Conservation (phyloP, 768 basidiomycete genomes). For the Galerina sulciceps region DNA sequence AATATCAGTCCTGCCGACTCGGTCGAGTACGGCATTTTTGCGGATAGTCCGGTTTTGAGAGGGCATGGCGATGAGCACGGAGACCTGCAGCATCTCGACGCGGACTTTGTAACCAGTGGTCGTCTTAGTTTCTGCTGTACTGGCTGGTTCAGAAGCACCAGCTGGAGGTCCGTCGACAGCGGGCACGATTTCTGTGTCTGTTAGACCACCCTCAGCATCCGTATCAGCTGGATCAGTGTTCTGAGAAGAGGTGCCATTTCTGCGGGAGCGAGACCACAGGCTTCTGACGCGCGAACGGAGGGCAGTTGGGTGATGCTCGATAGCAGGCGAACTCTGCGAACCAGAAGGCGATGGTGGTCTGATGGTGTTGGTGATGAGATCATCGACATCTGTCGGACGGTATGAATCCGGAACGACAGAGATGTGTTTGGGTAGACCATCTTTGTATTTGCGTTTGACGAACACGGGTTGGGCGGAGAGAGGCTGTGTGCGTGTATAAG, state of each 20-base stretch:
- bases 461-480: conserved; percentile 41
- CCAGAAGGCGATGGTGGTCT: not conserved
- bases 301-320: not conserved
- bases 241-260: not conserved
- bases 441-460: conserved; percentile 35
- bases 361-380: not conserved
- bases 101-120: conserved; percentile 20
- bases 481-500: conserved; percentile 33
- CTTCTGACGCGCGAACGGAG: not conserved
- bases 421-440: conserved; percentile 18
- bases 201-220: not conserved
- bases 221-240: not conserved
- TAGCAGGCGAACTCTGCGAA: not conserved
- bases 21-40: conserved; percentile 21
- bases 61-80: conserved; percentile 65
- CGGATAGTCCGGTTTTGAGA: conserved; percentile 29
- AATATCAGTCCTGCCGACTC: conserved; percentile 11
- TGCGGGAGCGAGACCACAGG: not conserved
- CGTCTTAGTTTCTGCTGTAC: not conserved
- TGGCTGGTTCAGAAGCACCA: not conserved
- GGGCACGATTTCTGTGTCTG: not conserved
- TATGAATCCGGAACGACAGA: conserved; percentile 5
- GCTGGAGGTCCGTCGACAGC: not conserved
- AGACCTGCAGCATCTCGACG: conserved; percentile 51
- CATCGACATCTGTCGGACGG: not conserved